Evolutionary conservation across 2,329 filamentous ascomycete species (phyloP).

Genomic region (Dryadomyces sulphureus): DNA sequence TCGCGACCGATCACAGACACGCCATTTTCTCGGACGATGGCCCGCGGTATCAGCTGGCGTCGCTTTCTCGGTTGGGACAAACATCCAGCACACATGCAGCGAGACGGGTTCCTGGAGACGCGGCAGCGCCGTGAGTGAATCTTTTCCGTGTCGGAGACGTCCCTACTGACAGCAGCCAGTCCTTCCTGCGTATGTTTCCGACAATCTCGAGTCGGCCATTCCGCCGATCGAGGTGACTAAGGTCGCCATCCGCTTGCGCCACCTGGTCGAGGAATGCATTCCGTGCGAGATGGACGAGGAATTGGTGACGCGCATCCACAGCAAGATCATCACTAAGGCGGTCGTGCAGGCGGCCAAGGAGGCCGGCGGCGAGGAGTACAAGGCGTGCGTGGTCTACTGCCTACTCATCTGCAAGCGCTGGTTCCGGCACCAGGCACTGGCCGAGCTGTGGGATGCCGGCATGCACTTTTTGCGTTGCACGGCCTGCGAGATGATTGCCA

Average conservation of each 20-base stretch:
- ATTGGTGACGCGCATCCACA: conserved; percentile 65
- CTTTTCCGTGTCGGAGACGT: no score
- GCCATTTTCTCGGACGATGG: neutral
- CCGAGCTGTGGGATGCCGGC: conserved; percentile 87
- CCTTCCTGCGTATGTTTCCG: conserved; percentile 47
- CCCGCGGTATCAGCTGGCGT: conserved; percentile 10
- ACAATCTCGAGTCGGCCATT: conserved; percentile 49
- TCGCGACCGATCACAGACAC: neutral
- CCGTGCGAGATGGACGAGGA: conserved; percentile 77
- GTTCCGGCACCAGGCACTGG: conserved; percentile 64
- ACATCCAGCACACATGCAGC: conserved; percentile 13
- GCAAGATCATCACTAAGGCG: conserved; percentile 63
- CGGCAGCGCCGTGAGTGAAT: conserved; percentile 15
- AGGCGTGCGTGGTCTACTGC: conserved; percentile 70
- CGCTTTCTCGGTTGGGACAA: conserved; percentile 18
- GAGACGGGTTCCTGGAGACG: conserved; percentile 16
- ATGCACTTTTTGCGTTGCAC: conserved; percentile 64
- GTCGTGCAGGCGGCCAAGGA: conserved; percentile 71
- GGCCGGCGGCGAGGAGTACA: conserved; percentile 62
- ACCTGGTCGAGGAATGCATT: conserved; percentile 77
- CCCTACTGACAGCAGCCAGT: conserved; percentile 28
- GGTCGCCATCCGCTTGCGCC: conserved; percentile 75
- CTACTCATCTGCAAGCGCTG: conserved; percentile 56
- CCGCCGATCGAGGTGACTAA: conserved; percentile 73
- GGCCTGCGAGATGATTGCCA: conserved; percentile 86